Evolutionary conservation across 2,329 filamentous ascomycete species (phyloP).

Genomic region (Scedosporium dehoogii): DNA sequence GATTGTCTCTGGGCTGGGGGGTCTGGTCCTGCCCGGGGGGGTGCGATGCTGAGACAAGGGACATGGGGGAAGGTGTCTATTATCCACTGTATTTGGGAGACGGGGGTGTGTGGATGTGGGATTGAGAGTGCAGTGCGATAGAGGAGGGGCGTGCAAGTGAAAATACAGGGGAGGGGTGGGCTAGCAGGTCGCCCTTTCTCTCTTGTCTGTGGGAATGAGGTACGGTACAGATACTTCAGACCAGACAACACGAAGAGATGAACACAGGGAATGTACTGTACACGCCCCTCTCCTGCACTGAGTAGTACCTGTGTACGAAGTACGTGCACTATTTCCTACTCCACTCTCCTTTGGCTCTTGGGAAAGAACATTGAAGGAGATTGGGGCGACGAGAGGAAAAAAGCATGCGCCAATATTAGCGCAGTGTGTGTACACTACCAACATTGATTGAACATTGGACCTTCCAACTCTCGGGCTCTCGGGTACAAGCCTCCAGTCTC

Average conservation of each 20-base stretch:
- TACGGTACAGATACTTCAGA: neutral
- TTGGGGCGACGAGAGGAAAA: neutral
- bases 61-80: neutral
- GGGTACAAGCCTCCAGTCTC: neutral
- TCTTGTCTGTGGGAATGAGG: no score
- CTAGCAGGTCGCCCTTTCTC: neutral
- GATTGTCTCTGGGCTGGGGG: neutral
- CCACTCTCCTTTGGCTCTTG: neutral
- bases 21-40: neutral
- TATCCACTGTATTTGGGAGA: neutral
- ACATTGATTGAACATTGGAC: neutral
- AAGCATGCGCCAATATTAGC: slow-evolving; percentile 1
- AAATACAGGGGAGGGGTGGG: neutral
- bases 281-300: neutral
- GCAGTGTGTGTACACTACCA: neutral
- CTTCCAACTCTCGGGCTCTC: neutral
- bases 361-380: neutral
- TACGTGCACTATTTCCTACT: no score
- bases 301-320: no score
- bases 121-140: neutral
- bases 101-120: neutral
- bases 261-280: neutral
- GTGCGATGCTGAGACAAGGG: neutral
- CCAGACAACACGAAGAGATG: neutral
- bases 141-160: neutral